Evolutionary conservation across 108 stramenopile genomes (phyloP).

Genomic region (Cyclotella cryptica): DNA sequence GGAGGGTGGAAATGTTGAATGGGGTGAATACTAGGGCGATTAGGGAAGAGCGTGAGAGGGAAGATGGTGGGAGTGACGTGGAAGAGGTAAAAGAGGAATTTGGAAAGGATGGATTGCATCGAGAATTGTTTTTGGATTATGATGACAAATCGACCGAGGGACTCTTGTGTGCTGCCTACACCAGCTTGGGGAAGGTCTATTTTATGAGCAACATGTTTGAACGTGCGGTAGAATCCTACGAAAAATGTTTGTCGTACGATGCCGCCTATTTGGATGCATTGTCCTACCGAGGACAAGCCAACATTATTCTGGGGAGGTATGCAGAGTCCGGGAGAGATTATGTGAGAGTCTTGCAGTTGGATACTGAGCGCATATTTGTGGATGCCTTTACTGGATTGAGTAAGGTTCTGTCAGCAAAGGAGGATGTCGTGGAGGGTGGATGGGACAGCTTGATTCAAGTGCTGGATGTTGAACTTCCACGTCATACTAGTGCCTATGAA

Average conservation of each 20-base stretch:
- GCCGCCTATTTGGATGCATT: constrained; percentile 73
- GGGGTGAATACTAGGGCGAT: constrained; percentile 38
- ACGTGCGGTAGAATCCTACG: constrained; percentile 67
- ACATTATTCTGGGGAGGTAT: constrained; percentile 78
- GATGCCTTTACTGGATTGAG: constrained; percentile 77
- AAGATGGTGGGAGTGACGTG: constrained; percentile 19
- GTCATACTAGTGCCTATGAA: constrained; percentile 36
- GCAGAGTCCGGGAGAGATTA: constrained; percentile 69
- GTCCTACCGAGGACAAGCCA: constrained; percentile 61
- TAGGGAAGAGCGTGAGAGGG: constrained; percentile 23
- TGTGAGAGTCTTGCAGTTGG: constrained; percentile 57
- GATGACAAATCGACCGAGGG: constrained; percentile 67
- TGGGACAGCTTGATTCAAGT: constrained; percentile 63
- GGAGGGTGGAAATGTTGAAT: constrained; percentile 31
- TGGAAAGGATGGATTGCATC: constrained; percentile 39
- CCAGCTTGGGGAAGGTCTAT: constrained; percentile 64
- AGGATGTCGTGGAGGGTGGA: constrained; percentile 61
- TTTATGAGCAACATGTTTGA: constrained; percentile 91
- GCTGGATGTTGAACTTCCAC: constrained; percentile 45
- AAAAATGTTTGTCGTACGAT: constrained; percentile 60
- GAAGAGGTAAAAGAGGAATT: too few relatives aligned
- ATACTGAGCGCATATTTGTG: constrained; percentile 53
- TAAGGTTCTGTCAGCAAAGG: constrained; percentile 70
- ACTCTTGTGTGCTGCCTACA: constrained; percentile 63
- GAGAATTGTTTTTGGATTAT: constrained; percentile 66